These are phyloP conservation scores for Staphylotrichum tortipilum DNA, from an alignment of 495 filamentous ascomycete genomes.

Conservation along the genomic window DNA sequence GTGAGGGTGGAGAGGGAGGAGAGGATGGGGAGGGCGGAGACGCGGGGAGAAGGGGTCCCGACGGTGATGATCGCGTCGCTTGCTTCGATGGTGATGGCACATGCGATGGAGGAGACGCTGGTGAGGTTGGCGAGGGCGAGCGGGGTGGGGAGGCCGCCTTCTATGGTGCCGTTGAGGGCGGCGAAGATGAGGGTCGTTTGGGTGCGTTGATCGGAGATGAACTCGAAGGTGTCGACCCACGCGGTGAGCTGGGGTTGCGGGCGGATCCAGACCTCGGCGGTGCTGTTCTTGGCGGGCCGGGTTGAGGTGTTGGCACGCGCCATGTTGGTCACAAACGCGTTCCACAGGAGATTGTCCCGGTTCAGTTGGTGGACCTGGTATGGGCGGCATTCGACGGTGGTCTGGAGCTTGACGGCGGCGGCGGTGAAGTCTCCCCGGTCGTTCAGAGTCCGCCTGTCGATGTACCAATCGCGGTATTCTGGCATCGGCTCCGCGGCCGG, in stretches of 20 bases:
- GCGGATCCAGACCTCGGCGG: conserved; percentile 19
- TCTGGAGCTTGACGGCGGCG: conserved; percentile 17
- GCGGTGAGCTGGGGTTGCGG: conserved; percentile 15
- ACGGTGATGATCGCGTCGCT: conserved; percentile 15
- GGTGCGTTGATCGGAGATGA: conserved; percentile 13
- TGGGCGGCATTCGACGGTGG: conserved; percentile 16
- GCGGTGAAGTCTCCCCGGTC: conserved; percentile 18
- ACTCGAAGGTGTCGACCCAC: conserved; percentile 21
- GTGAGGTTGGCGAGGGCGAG: conserved; percentile 10
- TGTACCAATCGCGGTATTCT: conserved; percentile 22
- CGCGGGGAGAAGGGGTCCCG: not conserved
- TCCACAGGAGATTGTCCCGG: conserved; percentile 10
- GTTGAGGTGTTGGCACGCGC: conserved; percentile 10
- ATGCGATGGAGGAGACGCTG: conserved; percentile 17
- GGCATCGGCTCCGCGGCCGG: conserved; percentile 21
- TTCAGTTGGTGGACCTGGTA: conserved; percentile 12
- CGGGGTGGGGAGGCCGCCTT: conserved; percentile 11
- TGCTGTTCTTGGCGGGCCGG: conserved; percentile 4
- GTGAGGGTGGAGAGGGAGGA: conserved; percentile 16
- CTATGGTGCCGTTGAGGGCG: conserved; percentile 25
- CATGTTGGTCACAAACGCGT: conserved; percentile 26
- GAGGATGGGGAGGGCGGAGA: conserved; percentile 5
- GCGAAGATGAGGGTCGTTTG: conserved; percentile 22
- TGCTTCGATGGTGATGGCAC: conserved; percentile 17
- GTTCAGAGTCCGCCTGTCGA: conserved; percentile 16